Evolutionary conservation across 352 stramenopile species (phyloP).

Genomic region (Globisporangium splendens): DNA sequence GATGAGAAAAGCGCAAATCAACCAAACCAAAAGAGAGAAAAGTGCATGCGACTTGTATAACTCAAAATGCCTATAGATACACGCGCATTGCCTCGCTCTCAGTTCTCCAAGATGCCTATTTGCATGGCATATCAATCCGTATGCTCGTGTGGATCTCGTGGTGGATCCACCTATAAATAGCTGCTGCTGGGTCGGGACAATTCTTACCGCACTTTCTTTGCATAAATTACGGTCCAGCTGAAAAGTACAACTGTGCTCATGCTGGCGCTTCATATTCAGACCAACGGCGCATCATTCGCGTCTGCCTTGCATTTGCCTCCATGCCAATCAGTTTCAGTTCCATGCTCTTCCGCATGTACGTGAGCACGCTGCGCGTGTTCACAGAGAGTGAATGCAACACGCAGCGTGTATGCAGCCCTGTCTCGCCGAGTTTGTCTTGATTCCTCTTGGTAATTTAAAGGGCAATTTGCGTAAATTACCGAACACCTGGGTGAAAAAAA

Average conservation of each 20-base stretch:
- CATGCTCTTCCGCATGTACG: too few species aligned
- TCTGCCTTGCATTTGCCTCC: neutral
- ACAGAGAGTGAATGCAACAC: too few species aligned
- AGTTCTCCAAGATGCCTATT: too few species aligned
- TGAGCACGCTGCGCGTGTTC: too few species aligned
- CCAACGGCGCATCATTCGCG: neutral
- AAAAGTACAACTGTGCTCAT: conserved; percentile 8
- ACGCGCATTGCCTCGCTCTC: too few species aligned
- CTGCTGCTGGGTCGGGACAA: neutral
- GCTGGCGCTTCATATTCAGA: conserved; percentile 1
- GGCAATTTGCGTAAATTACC: conserved; percentile 1
- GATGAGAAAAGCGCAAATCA: too few species aligned
- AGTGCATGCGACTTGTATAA: too few species aligned
- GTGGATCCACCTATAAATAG: conserved; percentile 4
- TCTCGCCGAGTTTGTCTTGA: neutral
- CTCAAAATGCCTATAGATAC: too few species aligned
- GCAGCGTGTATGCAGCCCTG: neutral
- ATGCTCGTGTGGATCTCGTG: neutral
- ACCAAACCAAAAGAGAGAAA: too few species aligned
- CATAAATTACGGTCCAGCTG: conserved; percentile 3
- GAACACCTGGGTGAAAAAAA: conserved; percentile 1
- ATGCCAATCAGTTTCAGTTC: too few species aligned
- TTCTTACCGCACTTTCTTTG: conserved; percentile 11
- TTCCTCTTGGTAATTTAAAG: neutral
- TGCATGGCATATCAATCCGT: neutral